A percentile compares a stretch with the other conserved stretches of the same genome.
Evolutionary conservation across 164 flowering plant genomes (phyloP).

Genomic region (Cinnamomum micranthum): DNA sequence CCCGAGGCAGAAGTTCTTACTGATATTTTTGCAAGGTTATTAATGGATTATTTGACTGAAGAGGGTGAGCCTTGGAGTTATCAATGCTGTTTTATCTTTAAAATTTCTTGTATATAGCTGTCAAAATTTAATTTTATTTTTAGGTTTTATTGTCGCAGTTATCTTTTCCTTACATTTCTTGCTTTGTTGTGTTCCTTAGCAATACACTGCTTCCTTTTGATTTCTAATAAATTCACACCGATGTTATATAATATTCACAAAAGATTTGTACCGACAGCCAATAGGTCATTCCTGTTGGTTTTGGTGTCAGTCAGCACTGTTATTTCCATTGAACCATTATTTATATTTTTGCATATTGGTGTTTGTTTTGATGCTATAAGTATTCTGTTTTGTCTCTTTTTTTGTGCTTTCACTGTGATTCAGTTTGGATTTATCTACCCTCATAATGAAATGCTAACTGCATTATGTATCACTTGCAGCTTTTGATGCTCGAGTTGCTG

Average conservation of each 20-base stretch:
- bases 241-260: too few relatives aligned
- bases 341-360: neutral
- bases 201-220: too few relatives aligned
- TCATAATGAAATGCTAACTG: constrained; percentile 6
- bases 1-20: constrained; percentile 83
- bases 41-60: constrained; percentile 96
- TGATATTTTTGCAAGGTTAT: constrained; percentile 59
- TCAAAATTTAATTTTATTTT: too few relatives aligned
- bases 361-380: neutral
- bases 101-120: too few relatives aligned
- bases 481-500: constrained; percentile 94
- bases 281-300: neutral
- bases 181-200: too few relatives aligned
- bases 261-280: neutral
- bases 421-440: neutral
- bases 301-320: neutral
- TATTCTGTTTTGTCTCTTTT: neutral
- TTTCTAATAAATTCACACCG: neutral
- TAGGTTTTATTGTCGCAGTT: too few relatives aligned
- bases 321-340: neutral
- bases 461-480: constrained; percentile 48
- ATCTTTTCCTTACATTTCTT: too few relatives aligned
- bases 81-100: neutral
- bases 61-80: constrained; percentile 52
- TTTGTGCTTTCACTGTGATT: neutral